Evolutionary conservation across 2,329 filamentous ascomycete genomes (phyloP).

Genomic region (Exophiala sideris): DNA sequence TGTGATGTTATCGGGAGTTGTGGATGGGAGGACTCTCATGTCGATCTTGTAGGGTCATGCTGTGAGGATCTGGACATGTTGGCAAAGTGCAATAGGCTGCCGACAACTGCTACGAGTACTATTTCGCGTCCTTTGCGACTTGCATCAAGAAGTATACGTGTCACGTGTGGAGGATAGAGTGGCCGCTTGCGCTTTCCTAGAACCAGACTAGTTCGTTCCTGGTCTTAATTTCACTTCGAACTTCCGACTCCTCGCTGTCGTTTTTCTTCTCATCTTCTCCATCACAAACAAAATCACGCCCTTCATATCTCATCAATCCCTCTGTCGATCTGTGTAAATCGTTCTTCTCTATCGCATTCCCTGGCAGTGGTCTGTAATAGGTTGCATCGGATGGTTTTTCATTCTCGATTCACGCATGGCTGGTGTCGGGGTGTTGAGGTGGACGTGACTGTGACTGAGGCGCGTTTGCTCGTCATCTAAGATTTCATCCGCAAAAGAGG

Average conservation of each 20-base stretch:
- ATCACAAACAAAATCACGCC: constrained; percentile 13
- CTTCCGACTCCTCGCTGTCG: constrained; percentile 3
- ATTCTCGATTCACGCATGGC: constrained; percentile 23
- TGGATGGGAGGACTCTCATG: constrained; percentile 1
- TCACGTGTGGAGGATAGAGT: neutral
- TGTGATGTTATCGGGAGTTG: neutral
- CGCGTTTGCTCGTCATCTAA: constrained; percentile 26
- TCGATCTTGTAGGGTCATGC: constrained; percentile 2
- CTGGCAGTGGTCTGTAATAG: constrained; percentile 25
- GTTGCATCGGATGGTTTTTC: constrained; percentile 24
- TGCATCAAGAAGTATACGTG: no score
- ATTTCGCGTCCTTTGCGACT: no score
- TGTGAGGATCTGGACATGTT: neutral
- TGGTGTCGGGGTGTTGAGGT: constrained; percentile 27
- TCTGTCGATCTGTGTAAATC: constrained; percentile 14
- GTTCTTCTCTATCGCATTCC: constrained; percentile 13
- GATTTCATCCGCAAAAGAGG: constrained; percentile 18
- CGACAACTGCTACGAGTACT: no score
- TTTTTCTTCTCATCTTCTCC: constrained; percentile 11
- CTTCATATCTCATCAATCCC: constrained; percentile 7
- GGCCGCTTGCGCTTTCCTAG: neutral
- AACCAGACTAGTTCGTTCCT: neutral
- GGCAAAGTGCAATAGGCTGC: no score
- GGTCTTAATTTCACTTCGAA: neutral
- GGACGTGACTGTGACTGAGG: constrained; percentile 27